These are phyloP conservation scores for Miamiensis avidus DNA, from an alignment of 169 alveolate genomes.

Conservation along the genomic window DNA sequence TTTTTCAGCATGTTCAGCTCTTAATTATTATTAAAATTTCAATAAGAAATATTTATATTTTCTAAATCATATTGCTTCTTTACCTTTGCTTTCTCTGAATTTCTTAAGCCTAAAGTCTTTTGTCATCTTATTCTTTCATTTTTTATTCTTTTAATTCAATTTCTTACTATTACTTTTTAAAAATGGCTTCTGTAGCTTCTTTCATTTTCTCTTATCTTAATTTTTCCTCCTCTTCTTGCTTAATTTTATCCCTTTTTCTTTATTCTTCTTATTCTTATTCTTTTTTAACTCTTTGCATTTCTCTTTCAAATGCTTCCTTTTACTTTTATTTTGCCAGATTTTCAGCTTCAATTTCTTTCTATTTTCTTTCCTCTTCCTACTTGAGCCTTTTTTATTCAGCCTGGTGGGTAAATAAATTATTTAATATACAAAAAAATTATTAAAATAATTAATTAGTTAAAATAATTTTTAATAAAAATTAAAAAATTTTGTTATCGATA, in stretches of 20 bases:
- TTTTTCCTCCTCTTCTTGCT: conserved; percentile 8
- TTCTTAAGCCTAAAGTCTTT: background rate
- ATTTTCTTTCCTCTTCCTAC: conserved; percentile 28
- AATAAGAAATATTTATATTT: no score
- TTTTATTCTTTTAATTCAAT: conserved; percentile 12
- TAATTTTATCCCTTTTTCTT: background rate
- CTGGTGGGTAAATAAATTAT: background rate
- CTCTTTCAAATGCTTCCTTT: conserved; percentile 4
- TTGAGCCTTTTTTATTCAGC: background rate
- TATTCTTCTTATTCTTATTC: conserved; percentile 3
- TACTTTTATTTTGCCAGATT: background rate
- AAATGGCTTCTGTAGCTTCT: conserved; percentile 18
- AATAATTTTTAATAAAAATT: no score
- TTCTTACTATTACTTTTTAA: background rate
- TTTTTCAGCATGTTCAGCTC: conserved; percentile 1
- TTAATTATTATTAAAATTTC: background rate
- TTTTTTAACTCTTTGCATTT: conserved; percentile 11
- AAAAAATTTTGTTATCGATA: no score
- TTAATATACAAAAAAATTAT: background rate
- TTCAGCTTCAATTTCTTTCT: conserved; percentile 21
- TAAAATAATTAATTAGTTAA: background rate
- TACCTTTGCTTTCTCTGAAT: background rate
- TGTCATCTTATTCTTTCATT: conserved; percentile 17
- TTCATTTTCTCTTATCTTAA: conserved; percentile 15
- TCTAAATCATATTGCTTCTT: no score